Conservation (phyloP, 352 stramenopile species). For the Phytophthora pisi region DNA sequence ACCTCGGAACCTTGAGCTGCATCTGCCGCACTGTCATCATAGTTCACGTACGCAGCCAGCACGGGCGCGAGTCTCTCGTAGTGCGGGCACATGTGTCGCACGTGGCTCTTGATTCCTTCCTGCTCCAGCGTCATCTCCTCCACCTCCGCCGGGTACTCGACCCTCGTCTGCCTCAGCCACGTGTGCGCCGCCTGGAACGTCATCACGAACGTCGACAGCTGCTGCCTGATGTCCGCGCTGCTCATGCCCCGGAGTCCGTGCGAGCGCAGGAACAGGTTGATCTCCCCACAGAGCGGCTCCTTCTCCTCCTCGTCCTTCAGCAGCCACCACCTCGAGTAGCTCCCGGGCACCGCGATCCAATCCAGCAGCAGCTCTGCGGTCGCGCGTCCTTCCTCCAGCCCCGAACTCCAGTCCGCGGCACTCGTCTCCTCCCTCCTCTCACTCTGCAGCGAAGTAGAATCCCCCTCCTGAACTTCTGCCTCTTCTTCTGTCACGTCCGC, state of each 20-base stretch:
- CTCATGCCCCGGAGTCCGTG: constrained; percentile 32
- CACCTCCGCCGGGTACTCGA: constrained; percentile 25
- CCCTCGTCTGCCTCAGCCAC: constrained; percentile 37
- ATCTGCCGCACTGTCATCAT: constrained; percentile 23
- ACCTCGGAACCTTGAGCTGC: constrained; percentile 3
- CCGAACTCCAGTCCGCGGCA: neutral
- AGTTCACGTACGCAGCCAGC: constrained; percentile 36
- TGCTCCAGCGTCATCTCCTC: constrained; percentile 28
- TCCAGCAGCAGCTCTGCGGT: constrained; percentile 37
- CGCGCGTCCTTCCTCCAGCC: constrained; percentile 21
- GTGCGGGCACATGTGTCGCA: constrained; percentile 47
- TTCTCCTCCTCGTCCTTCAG: constrained; percentile 30
- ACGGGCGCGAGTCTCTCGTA: constrained; percentile 44
- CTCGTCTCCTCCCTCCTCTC: constrained; percentile 14
- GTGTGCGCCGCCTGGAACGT: constrained; percentile 44
- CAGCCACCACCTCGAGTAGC: constrained; percentile 46
- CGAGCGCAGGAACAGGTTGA: constrained; percentile 41
- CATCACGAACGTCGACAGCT: constrained; percentile 36
- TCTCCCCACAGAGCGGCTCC: constrained; percentile 41
- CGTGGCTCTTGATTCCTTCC: constrained; percentile 39
- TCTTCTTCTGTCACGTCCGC: constrained; percentile 1
- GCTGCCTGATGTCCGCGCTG: constrained; percentile 33
- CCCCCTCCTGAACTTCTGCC: neutral
- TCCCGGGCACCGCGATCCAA: constrained; percentile 44
- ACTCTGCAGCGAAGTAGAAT: neutral